Evolutionary conservation across 129 eudicot genomes (phyloP), one percentile per base, ranked within the genome.

Genomic region (Tanacetum coccineum): DNA sequence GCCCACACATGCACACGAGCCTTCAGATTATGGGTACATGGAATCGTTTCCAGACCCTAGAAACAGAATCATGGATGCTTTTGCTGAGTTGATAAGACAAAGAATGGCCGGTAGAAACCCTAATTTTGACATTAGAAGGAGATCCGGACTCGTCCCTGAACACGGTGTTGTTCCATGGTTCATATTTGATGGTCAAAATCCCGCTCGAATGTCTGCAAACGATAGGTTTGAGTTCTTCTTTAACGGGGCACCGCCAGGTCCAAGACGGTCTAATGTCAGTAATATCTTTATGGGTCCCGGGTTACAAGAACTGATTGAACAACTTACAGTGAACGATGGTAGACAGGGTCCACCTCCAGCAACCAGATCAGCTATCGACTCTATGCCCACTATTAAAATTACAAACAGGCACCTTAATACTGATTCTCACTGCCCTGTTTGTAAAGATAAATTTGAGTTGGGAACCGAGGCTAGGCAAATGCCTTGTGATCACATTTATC

Each of bases 261-360:
- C 77, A 10, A 75, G 85, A 1, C 77, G 71, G 36, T 70, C 85
- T 55, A 85, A 86, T 76, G 71, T 81, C 19, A 79, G 74, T 60
- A 87, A 87, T 12, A 70, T 80, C 36, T 79, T 84, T 28, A 68
- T 80, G 87, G 91, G 89, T 4, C 83, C 94, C 2, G 95, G 95
- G 14, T 57, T 90, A 62, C 85, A 87, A 42, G 89, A 90, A 55
- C 72, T 90, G 62, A 82, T 90, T 15, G 87, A 90, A 70, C 91
- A 87, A 65, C 89, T 87, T 20, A 78, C 85, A 9, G 36, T 79
- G 66, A 82, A 84, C 9, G 91, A 76, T 20, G 26, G 59, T 32
- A 73, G 95, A 73, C 92, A 71, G 59, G 97, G 97, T 22, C 95
- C 97, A 2, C 95, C 98, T 21, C 98, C 96, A 6, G 98, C 98